Evolutionary conservation across 192 early-diverging fungal genomes (phyloP), one percentile per base, ranked within the genome.

Genomic region (Helicostylum pulchrum): DNA sequence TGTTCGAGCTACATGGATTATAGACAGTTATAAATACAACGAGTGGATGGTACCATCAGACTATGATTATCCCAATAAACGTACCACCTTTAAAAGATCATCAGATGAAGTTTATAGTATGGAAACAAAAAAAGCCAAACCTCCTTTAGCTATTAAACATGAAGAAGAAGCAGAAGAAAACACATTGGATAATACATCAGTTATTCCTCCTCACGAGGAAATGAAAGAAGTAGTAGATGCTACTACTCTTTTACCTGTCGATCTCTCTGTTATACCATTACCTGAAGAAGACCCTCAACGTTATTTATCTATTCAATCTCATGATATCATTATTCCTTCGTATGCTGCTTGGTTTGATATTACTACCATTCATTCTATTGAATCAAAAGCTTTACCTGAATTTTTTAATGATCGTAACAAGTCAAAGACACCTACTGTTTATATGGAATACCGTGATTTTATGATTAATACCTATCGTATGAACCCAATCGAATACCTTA

Each of bases 381-480:
- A 99, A 77, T 76, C 82, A 39, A 85, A 83, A 23, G 86, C 88
- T 15, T 75, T 98, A 42, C 97, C 96, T 36, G 97, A 99, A 78
- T 99, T 99, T 67, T 98, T 98, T 79, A 95, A 92, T 76, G 83
- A 83, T 67, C 88, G 88, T 66, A 97, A 97, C 84, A 89, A 90
- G 74, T 90, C 85, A 55, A 99, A 99, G 66, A 96, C 94, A 9
- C 96, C 96, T 0, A 77, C 86, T 9, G 80, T 95, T 23, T 99
- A 97, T 78, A 90, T 89, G 71, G 94, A 95, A 61, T 93, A 94
- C 71, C 87, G 97, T 32, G 92, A 97, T 77, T 99, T 99, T 66
- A 99, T 99, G 92, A 78, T 99, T 77, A 94, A 98, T 77, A 93
- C 90, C 14, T 97, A 97, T 78, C 89, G 97, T 31, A 83, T 97